Base-by-base conservation (phyloP, 768 basidiomycete species). In the Mycena capillaripes region DNA sequence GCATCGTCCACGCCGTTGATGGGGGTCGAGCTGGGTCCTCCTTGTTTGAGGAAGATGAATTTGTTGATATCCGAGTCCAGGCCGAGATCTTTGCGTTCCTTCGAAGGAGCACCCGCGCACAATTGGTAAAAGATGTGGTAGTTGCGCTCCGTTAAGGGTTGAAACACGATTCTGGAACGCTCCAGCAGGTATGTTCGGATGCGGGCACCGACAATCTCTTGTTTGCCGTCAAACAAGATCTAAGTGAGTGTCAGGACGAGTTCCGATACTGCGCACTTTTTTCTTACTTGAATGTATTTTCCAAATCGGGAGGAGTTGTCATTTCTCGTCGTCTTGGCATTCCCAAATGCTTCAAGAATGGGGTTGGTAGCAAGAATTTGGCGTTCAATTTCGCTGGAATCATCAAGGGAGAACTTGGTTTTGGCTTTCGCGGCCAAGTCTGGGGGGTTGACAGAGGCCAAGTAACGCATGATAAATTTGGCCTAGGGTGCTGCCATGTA, bases 91-190 rank as follows among this genome's bases (percentile, higher is more conserved):
- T 97, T 97, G 48, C 96, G 91, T 79, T 99, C 98, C 82, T 97
- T 97, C 27, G 94, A 85, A 3, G 98, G 97, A 12, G 96, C 96
- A 57, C 98, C 98, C 0, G 97, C 95, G 76, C 97, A 96, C n/a
- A 99, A 86, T 81, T 99, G 98, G 84, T 99, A 99, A 87, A 99
- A 99, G 77, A 99, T 98, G 82, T 99, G 98, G 83, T 99, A 99
- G 83, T 99, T 99, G 70, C 98, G 92, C 82, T 99, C 98, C 52
- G 95, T 97, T 69, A 94, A 87, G 21, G 98, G 97, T 82, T 99
- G 98, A 82, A 97, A 98, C 69, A 98, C 97, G 72, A 99, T 93
- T 72, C 98, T 92, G 46, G 98, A 98, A 48, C 98, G 95, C 80
- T 99, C 98, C 72, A 99, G 87, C 34, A 99, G 90, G 85, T 99